phyloP scores from a whole-genome alignment of 805 yeast species.

The Nakazawaea pomicola region DNA sequence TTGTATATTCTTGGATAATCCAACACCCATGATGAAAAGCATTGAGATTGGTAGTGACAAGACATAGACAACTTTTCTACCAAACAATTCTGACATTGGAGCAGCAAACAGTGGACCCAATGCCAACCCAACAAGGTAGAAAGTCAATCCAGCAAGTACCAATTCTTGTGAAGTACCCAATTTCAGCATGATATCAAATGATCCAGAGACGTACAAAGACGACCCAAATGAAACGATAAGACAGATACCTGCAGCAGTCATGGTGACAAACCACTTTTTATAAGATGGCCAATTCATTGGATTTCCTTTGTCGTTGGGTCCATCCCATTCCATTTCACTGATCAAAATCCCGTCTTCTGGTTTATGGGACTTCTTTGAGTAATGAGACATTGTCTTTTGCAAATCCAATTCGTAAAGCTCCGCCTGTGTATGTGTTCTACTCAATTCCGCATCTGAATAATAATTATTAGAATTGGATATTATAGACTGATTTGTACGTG shows the following conservation, averaged over 20 bases:
- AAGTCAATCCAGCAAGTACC: slow-evolving; percentile 62
- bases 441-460: slow-evolving; percentile 4
- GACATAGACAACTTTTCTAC: slow-evolving; percentile 59
- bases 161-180: slow-evolving; percentile 57
- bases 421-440: slow-evolving; percentile 5
- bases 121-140: slow-evolving; percentile 68
- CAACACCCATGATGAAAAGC: slow-evolving; percentile 73
- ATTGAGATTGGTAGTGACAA: slow-evolving; percentile 59
- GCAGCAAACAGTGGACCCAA: slow-evolving; percentile 68
- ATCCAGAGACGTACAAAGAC: slow-evolving; percentile 63
- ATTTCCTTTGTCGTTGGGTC: slow-evolving; percentile 53
- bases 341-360: slow-evolving; percentile 32
- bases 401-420: slow-evolving; percentile 11
- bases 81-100: slow-evolving; percentile 66
- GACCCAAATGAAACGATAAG: slow-evolving; percentile 72
- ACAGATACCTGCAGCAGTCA: slow-evolving; percentile 61
- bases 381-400: slow-evolving; percentile 6
- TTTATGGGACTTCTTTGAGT: background rate
- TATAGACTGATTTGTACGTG: background rate
- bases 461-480: background rate
- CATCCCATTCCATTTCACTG: slow-evolving; percentile 50
- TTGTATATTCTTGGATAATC: slow-evolving; percentile 55
- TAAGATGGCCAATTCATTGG: slow-evolving; percentile 65
- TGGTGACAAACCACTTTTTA: slow-evolving; percentile 63
- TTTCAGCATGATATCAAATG: slow-evolving; percentile 42